These are phyloP conservation scores for Ottelia alismoides DNA, from an alignment of 106 monocot species.

Conservation along the genomic window DNA sequence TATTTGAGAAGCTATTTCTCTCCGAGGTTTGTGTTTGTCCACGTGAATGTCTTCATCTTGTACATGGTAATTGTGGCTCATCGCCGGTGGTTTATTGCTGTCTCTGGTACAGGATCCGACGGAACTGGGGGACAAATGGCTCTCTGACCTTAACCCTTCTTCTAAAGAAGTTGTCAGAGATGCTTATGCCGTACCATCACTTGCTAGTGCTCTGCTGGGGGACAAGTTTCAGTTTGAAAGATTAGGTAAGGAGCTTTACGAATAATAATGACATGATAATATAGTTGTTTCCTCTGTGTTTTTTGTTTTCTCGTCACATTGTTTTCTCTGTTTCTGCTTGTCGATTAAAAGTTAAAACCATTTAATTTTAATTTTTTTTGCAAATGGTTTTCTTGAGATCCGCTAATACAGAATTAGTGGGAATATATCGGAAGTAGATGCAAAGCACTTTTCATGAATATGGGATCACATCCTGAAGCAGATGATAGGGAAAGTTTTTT, in stretches of 20 bases:
- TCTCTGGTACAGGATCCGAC: conserved; percentile 74
- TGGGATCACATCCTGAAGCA: no score
- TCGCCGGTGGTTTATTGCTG: neutral
- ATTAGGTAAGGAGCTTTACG: conserved; percentile 88
- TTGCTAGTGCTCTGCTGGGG: conserved; percentile 47
- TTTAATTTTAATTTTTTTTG: no score
- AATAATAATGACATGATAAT: no score
- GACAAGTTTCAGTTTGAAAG: conserved; percentile 92
- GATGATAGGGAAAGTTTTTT: no score
- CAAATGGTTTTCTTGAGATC: no score
- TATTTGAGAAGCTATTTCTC: conserved; percentile 84
- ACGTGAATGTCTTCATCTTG: neutral
- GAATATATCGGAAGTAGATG: no score
- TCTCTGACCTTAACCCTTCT: conserved; percentile 70
- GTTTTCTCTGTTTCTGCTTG: no score
- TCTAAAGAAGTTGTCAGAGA: conserved; percentile 76
- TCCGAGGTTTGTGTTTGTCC: conserved; percentile 47
- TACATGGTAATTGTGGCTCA: neutral
- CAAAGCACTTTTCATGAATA: no score
- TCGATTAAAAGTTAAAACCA: no score
- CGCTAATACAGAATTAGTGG: no score
- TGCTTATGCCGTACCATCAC: conserved; percentile 64
- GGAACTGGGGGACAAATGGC: conserved; percentile 66
- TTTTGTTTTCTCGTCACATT: no score
- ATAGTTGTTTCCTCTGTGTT: no score